Evolutionary conservation across 2,329 filamentous ascomycete genomes (phyloP), one percentile per base, ranked within the genome.

Genomic region (Dactylellina sp.): DNA sequence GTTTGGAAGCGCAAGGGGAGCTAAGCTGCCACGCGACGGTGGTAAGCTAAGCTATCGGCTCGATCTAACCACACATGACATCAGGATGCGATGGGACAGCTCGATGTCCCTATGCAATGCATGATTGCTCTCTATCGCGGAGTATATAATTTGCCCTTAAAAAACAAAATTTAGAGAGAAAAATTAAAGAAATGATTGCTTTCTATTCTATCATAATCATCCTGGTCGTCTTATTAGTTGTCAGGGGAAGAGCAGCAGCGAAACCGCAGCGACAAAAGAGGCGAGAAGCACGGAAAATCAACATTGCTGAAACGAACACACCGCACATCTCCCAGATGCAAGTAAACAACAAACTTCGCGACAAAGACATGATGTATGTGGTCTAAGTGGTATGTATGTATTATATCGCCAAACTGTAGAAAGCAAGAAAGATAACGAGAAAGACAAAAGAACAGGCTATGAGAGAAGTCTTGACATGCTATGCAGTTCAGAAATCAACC

Each of bases 381-480:
- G 20, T 71, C 65, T 71, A 71, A 40, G 52, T 63, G 57, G 49
- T 64, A 64, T 57, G 50, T 55, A n/a, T n/a, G 32, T 39, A 22
- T 25, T 52, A 56, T 56, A 50, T 49, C 46, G 25, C 7, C 25
- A 16, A 16, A 2, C 18, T 7, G 9, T n/a, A n/a, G 37, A n/a
- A 35, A 24, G 55, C 7, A 32, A 42, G 14, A 9, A 55, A 55
- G n/a, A n/a, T 24, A 20, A 42, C 3, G 35, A 28, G 4, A 47
- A 46, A 35, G 18, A 44, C 25, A 60, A 44, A 35, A 22, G 7
- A 64, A 37, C 24, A 64, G 28, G 46, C 57, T 57, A 59, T 52
- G 24, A 32, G 44, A 64, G 20, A 52, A 25, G 32, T 14, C 49
- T 53, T 25, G 14, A 42, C 22, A 62, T 44, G 49, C 57, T 52